These are phyloP conservation scores for Globisporangium recalcitrans DNA, from an alignment of 352 stramenopile species.

Conservation along the genomic window DNA sequence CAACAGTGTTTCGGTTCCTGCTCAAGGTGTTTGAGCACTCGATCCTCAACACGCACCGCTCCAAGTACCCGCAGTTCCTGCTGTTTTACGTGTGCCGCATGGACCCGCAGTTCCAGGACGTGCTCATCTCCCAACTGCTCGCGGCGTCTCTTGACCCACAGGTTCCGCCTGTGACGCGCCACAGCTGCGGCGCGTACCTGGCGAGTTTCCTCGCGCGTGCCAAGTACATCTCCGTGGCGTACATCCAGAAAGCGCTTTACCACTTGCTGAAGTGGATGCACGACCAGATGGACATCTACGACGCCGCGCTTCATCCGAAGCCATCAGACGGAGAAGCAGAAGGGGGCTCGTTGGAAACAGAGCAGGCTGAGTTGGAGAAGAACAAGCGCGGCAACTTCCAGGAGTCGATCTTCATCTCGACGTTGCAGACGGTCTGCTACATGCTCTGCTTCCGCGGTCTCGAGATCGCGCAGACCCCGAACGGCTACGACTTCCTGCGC, in stretches of 20 bases:
- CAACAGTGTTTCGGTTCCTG: slow-evolving; percentile 68
- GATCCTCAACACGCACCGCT: slow-evolving; percentile 87
- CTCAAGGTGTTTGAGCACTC: slow-evolving; percentile 84
- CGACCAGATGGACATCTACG: slow-evolving; percentile 90
- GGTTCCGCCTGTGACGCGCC: slow-evolving; percentile 82
- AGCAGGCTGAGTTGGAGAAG: slow-evolving; percentile 23
- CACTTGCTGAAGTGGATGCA: slow-evolving; percentile 93
- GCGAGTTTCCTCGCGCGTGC: slow-evolving; percentile 94
- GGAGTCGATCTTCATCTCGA: slow-evolving; percentile 74
- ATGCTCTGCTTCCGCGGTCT: slow-evolving; percentile 96
- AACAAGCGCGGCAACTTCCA: slow-evolving; percentile 35
- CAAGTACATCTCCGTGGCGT: slow-evolving; percentile 91
- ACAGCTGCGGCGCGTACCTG: slow-evolving; percentile 93
- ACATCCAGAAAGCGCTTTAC: slow-evolving; percentile 91
- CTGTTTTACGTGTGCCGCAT: slow-evolving; percentile 86
- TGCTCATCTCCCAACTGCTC: slow-evolving; percentile 81
- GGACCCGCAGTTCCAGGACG: slow-evolving; percentile 73
- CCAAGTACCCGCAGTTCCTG: slow-evolving; percentile 92
- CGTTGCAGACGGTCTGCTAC: slow-evolving; percentile 96
- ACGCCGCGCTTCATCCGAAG: slow-evolving; percentile 31
- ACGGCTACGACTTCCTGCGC: slow-evolving; percentile 76
- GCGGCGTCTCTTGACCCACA: slow-evolving; percentile 73
- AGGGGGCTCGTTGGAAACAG: slow-evolving; percentile 14
- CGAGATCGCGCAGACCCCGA: slow-evolving; percentile 67
- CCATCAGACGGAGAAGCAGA: slow-evolving; percentile 1